Evolutionary conservation across 2,329 filamentous ascomycete genomes (phyloP).

Genomic region (Diaporthe velutina): DNA sequence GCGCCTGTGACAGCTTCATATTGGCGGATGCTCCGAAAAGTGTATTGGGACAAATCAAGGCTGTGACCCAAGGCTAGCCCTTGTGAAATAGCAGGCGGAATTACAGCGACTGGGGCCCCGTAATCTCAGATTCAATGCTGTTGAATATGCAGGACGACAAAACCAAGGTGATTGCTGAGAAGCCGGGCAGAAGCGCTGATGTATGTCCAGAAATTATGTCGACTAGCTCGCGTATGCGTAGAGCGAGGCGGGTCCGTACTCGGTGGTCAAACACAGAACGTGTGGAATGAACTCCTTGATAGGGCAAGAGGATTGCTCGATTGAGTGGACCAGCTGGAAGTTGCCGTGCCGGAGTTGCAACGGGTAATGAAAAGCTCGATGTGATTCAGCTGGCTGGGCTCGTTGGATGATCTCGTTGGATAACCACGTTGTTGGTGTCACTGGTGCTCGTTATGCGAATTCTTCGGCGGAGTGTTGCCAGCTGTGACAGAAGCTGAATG

Average conservation of each 20-base stretch:
- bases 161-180: background rate
- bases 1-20: slow-evolving; percentile 34
- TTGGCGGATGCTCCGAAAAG: background rate
- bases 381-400: background rate
- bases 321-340: background rate
- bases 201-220: background rate
- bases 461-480: background rate
- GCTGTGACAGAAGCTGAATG: background rate
- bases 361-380: background rate
- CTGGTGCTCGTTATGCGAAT: background rate
- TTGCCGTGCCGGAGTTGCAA: background rate
- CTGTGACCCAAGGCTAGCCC: background rate
- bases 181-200: background rate
- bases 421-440: background rate
- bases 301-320: background rate
- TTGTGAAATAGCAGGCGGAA: background rate
- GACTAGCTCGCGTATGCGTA: background rate
- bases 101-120: no score
- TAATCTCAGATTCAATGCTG: background rate
- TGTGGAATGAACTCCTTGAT: background rate
- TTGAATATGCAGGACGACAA: background rate
- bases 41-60: background rate
- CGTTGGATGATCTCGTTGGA: background rate
- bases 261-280: slow-evolving; percentile 5
- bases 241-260: background rate